phyloP scores from a whole-genome alignment of 2,329 filamentous ascomycete species.

The Chaetothyriales sp. region DNA sequence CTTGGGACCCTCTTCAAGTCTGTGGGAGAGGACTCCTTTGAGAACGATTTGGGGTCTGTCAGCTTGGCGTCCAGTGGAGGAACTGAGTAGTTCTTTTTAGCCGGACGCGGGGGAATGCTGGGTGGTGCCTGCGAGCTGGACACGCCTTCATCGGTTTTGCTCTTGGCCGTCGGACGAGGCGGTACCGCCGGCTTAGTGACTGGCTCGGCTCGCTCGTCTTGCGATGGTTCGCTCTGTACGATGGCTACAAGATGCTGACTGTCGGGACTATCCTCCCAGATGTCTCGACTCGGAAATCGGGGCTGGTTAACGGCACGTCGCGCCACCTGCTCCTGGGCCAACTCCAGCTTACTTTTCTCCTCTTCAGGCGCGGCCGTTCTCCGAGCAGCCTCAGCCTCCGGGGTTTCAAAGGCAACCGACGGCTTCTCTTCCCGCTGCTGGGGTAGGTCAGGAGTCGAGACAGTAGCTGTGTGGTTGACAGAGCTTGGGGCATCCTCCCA shows the following conservation, averaged over 20 bases:
- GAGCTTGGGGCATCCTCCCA: conserved; percentile 95
- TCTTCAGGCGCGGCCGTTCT: conserved; percentile 27
- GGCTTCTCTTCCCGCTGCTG: conserved; percentile 19
- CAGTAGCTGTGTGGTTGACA: conserved; percentile 59
- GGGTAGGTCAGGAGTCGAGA: conserved; percentile 60
- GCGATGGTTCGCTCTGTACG: conserved; percentile 26
- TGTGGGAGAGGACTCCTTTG: conserved; percentile 28
- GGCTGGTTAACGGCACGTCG: conserved; percentile 43
- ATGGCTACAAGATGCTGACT: conserved; percentile 66
- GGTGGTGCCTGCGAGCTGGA: conserved; percentile 13
- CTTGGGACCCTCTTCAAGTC: conserved; percentile 37
- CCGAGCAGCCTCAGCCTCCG: conserved; percentile 34
- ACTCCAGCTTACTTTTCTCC: conserved; percentile 25
- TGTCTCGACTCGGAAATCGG: conserved; percentile 78
- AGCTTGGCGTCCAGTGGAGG: conserved; percentile 21
- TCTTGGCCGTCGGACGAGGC: conserved; percentile 17
- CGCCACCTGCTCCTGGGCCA: conserved; percentile 27
- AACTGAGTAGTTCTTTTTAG: conserved; percentile 21
- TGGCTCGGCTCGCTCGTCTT: conserved; percentile 10
- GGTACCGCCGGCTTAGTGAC: conserved; percentile 20
- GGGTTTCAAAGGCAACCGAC: conserved; percentile 23
- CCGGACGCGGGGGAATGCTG: conserved; percentile 20
- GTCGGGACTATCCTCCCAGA: conserved; percentile 89
- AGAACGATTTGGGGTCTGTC: conserved; percentile 21
- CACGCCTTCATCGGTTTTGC: conserved; percentile 14